Base-by-base conservation (phyloP, 2,329 filamentous ascomycete genomes). In the Escovopsis sp. region DNA sequence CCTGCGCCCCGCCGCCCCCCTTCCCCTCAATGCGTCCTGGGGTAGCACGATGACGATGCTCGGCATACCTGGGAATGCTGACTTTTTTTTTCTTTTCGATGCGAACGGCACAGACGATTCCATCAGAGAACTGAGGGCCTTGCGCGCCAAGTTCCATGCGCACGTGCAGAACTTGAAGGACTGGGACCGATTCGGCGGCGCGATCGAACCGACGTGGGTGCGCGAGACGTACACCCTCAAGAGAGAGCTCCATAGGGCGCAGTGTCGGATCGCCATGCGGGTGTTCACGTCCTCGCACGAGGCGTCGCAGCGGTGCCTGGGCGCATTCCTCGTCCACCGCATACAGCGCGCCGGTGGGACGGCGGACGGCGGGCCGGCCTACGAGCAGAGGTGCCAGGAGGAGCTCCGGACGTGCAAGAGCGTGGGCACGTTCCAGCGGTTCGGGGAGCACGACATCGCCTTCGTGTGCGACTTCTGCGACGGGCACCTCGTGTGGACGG, bases 381-480 rank as follows among this genome's bases (percentile, higher is more conserved):
- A 65, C 45, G 49, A 56, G 37, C 52, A 57, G 20, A 56, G 58
- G 24, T 61, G 63, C 38, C 54, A 68, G 13, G 68, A 73, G 44
- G 71, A 72, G 53, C 58, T 75, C 5, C 59, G 60, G 27, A 57
- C 62, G 20, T 76, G 72, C 56, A 71, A 71, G 48, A 53, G 55
- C 4, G 62, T 72, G 2, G 74, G 74, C n/a, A 60, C 63, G 25
- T 76, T 76, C 45, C 68, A 74, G 56, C 65, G 71, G 12, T 68
- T 76, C 40, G 70, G 66, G 35, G 67, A 74, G 29, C 53, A 57
- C 33, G 72, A 76, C 45, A 63, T 75, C 38, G 72, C 68, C 7
- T 77, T 76, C 50, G 62, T 74, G 7, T 78, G 74, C 58, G 72
- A 78, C 57, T 77, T 70, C 51, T 77, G 74, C 57, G 72, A 76